phyloP scores from a whole-genome alignment of 1,139 yeast species.

The Geotrichum klebahnii region DNA sequence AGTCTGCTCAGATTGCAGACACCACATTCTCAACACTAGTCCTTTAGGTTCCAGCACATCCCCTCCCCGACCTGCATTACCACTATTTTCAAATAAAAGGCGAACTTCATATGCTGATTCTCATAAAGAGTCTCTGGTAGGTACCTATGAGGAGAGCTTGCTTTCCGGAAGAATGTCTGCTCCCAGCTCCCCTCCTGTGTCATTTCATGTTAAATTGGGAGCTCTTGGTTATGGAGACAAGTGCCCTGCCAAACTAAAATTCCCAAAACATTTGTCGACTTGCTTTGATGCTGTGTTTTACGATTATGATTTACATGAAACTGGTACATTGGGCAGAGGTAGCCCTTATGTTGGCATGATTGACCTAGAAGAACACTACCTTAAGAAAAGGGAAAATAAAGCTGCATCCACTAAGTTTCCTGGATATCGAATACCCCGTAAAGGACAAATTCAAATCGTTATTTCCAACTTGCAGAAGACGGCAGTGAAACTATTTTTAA shows the following conservation, averaged over 20 bases:
- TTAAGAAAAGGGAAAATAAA: conserved; percentile 32
- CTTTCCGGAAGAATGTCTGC: conserved; percentile 39
- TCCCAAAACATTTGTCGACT: conserved; percentile 34
- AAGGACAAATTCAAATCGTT: conserved; percentile 45
- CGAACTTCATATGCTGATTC: conserved; percentile 3
- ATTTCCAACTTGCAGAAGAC: conserved; percentile 43
- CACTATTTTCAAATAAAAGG: neutral
- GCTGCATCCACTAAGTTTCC: conserved; percentile 31
- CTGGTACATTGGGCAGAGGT: conserved; percentile 30
- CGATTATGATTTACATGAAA: conserved; percentile 31
- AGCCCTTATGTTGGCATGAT: conserved; percentile 45
- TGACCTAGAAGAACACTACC: conserved; percentile 37
- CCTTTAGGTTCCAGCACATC: neutral
- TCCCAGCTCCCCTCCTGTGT: conserved; percentile 35
- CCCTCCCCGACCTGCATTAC: neutral
- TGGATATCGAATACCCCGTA: conserved; percentile 42
- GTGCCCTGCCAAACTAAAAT: conserved; percentile 27
- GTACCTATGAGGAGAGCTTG: conserved; percentile 40
- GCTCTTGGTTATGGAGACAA: conserved; percentile 31
- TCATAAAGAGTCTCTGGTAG: conserved; percentile 32
- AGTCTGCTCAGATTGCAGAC: neutral
- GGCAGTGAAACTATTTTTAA: conserved; percentile 39
- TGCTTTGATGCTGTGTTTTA: conserved; percentile 41
- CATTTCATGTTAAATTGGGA: conserved; percentile 35
- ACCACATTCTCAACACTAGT: conserved; percentile 1